A percentile compares a stretch with the other conserved stretches of the same genome.
Conservation (phyloP, 495 filamentous ascomycete species). For the Bryoglossum gracile region DNA sequence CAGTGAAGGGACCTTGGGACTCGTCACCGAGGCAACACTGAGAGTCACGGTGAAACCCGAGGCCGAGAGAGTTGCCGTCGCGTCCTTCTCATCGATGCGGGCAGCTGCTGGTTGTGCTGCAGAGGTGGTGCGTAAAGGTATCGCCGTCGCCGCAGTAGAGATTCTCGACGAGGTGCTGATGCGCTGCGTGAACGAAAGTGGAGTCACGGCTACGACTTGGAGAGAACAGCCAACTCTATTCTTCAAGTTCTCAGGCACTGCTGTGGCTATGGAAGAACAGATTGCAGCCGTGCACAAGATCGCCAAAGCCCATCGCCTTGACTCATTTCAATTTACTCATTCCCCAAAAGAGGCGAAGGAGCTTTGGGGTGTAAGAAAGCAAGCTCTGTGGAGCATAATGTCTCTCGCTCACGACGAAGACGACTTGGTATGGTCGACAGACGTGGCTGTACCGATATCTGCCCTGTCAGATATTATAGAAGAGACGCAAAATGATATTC, state of each 20-base stretch:
- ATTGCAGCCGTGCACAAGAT: conserved; percentile 59
- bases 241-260: conserved; percentile 84
- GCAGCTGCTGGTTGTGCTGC: conserved; percentile 73
- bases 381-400: conserved; percentile 69
- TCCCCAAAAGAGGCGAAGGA: conserved; percentile 59
- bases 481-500: conserved; percentile 63
- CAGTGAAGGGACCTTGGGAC: conserved; percentile 80
- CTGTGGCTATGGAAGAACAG: conserved; percentile 68
- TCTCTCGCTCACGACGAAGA: conserved; percentile 42
- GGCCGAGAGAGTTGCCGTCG: conserved; percentile 68
- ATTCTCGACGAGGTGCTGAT: conserved; percentile 90
- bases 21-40: conserved; percentile 79
- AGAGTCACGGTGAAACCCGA: conserved; percentile 73
- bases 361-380: conserved; percentile 79
- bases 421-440: conserved; percentile 70
- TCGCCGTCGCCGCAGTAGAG: conserved; percentile 83
- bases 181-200: conserved; percentile 76
- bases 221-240: conserved; percentile 76
- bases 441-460: conserved; percentile 72
- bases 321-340: conserved; percentile 70
- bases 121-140: conserved; percentile 67
- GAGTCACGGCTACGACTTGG: conserved; percentile 62
- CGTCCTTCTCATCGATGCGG: conserved; percentile 65
- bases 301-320: conserved; percentile 48
- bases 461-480: conserved; percentile 67